phyloP scores from a whole-genome alignment of 2,329 filamentous ascomycete genomes.

The Diaporthe sp. region DNA sequence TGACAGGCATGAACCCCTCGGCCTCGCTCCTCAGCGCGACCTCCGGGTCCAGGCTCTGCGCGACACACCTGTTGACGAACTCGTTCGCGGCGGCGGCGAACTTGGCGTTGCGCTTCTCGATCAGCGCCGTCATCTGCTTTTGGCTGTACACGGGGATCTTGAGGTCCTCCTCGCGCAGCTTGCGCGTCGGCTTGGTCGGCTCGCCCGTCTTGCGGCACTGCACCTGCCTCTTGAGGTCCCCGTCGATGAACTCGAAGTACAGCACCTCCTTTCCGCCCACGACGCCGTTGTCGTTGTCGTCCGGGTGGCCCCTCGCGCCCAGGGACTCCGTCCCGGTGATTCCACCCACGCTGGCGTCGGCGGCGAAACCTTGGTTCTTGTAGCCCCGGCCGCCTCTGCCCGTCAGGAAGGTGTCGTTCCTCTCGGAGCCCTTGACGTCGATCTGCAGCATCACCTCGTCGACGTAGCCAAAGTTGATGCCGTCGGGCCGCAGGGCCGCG shows the following conservation, averaged over 20 bases:
- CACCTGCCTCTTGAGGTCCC: conserved; percentile 87
- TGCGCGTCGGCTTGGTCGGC: conserved; percentile 74
- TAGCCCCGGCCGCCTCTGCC: conserved; percentile 63
- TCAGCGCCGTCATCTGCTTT: conserved; percentile 89
- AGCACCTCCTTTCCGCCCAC: conserved; percentile 75
- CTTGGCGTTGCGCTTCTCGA: conserved; percentile 89
- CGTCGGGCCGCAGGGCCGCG: conserved; percentile 80
- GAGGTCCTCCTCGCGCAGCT: conserved; percentile 80
- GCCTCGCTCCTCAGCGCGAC: conserved; percentile 70
- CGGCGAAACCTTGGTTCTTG: conserved; percentile 61
- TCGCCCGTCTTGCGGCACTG: conserved; percentile 79
- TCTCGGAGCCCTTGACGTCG: conserved; percentile 77
- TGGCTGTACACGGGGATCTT: conserved; percentile 95
- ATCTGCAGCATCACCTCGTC: conserved; percentile 87
- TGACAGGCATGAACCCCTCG: conserved; percentile 72
- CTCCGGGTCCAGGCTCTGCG: conserved; percentile 75
- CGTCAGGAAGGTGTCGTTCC: conserved; percentile 74
- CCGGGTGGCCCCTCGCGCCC: conserved; percentile 43
- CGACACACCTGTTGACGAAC: conserved; percentile 81
- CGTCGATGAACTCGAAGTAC: conserved; percentile 93
- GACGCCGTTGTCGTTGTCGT: conserved; percentile 47
- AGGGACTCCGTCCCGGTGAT: conserved; percentile 63
- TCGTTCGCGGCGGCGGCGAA: conserved; percentile 82
- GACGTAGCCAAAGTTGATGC: conserved; percentile 87
- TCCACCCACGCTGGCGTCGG: conserved; percentile 69